Evolutionary conservation across 2,329 filamentous ascomycete genomes (phyloP), one percentile per base, ranked within the genome.

Genomic region (Knoxdaviesia proteae): DNA sequence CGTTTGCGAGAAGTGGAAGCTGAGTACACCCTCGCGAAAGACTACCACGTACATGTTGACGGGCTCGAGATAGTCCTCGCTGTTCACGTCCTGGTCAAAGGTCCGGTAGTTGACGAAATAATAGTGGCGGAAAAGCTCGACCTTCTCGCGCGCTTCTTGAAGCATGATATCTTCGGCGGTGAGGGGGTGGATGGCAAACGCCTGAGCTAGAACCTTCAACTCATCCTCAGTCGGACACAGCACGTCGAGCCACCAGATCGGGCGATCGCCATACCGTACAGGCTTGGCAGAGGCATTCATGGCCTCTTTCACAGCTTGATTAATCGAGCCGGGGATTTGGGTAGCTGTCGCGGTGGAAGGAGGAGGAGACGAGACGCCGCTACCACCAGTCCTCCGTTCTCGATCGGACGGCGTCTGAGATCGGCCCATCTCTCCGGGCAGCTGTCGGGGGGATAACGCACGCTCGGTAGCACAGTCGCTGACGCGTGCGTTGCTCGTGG

Each of bases 81-180:
- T 93, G 51, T 79, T 80, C 47, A 77, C 75, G 54, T 98, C 90
- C 57, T 96, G 90, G 56, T 98, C 90, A 54, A 98, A 98, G 0
- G 86, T 92, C 10, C 90, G 81, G 58, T 98, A 98, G 58, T 94
- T 96, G 61, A 98, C 84, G 53, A 98, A 94, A 59, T 98, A 98
- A 62, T 98, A 98, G 56, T 93, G 82, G 34, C 84, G 79, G 66
- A 98, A 98, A 1, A 98, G 69, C 58, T 98, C 90, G 1, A 98
- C 90, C 61, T 98, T 98, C 56, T 98, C 90, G 29, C 90, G 87
- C 36, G 87, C 83, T 62, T 98, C 90, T 57, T 96, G 84, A 65
- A 94, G 79, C 71, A 96, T 80, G 52, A 98, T 94, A 56, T 98
- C 90, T 58, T 98, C 90, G 2, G 84, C 80, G 0, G 90, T 98